Evolutionary conservation across 2,329 filamentous ascomycete genomes (phyloP), one percentile per base, ranked within the genome.

Genomic region (Xylaria sp.): DNA sequence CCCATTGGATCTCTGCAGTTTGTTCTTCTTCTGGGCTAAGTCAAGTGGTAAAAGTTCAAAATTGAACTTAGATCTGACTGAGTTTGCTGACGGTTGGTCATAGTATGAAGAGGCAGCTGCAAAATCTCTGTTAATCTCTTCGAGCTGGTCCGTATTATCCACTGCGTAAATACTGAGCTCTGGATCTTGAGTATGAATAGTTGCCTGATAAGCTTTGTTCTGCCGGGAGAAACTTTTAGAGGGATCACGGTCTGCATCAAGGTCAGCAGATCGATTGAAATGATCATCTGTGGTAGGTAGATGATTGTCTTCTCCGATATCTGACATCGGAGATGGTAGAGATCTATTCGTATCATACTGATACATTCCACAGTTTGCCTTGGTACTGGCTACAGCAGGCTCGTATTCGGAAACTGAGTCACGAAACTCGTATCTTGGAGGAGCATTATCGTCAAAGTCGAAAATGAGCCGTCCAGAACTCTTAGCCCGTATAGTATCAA

Each of bases 41-140:
- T 71, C 61, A 2, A 78, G 72, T 0, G 75, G 68, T 4, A 78
- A 27, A 20, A 78, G 72, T 45, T 72, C 71, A 36, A 76, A 77
- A 1, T 69, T 45, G 33, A 78, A 77, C 53, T 73, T 73, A 0
- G 72, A 73, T 9, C 61, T 49, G 2, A 69, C 29, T 5, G 72
- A 67, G 49, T 61, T 53, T 0, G 13, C n/a, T 27, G 61, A 61
- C 2, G 65, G 54, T 9, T 62, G 67, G 4, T 68, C 66, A 15
- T 71, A 61, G 22, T 67, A 64, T 1, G 62, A 59, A 20, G 64
- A 61, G 5, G 51, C 63, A 17, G 27, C 50, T 5, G 60, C 68
- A 39, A 69, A 69, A 15, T 69, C 50, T 15, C 53, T 60, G 10
- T n/a, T 20, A n/a, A 60, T 11, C 11, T 63, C 57, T 17, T 63